Conservation (phyloP, 768 basidiomycete genomes). For the Suillus paluster region DNA sequence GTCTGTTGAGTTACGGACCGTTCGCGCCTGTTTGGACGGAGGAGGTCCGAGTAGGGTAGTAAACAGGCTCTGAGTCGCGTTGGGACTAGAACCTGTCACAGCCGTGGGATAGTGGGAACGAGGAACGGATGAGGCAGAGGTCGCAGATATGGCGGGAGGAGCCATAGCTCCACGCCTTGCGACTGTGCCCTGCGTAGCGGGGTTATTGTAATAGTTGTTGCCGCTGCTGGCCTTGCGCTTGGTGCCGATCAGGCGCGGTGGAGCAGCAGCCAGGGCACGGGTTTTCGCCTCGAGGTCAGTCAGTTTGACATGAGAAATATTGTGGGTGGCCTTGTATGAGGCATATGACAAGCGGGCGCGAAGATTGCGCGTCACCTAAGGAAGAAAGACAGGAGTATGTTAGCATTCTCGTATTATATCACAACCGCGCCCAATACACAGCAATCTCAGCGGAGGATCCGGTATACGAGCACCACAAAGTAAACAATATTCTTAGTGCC, state of each 20-base stretch:
- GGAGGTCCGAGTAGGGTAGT: constrained; percentile 77
- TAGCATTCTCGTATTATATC: constrained; percentile 17
- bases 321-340: constrained; percentile 81
- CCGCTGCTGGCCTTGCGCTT: constrained; percentile 54
- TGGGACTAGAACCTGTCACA: constrained; percentile 39
- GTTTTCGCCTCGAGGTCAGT: constrained; percentile 73
- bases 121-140: constrained; percentile 36
- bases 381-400: constrained; percentile 33
- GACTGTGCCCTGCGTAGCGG: constrained; percentile 50
- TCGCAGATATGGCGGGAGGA: constrained; percentile 38
- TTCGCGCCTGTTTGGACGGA: constrained; percentile 75
- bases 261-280: constrained; percentile 46
- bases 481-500: constrained; percentile 12
- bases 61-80: constrained; percentile 65
- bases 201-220: constrained; percentile 55
- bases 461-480: constrained; percentile 9
- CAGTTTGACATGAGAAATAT: constrained; percentile 66
- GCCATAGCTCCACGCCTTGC: constrained; percentile 50
- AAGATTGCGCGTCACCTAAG: constrained; percentile 78
- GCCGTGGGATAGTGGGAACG: constrained; percentile 49
- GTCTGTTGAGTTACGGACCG: constrained; percentile 75
- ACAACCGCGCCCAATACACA: constrained; percentile 15
- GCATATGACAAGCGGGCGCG: constrained; percentile 84
- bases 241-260: constrained; percentile 58
- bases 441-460: constrained; percentile 14